Evolutionary conservation across 306 rosid genomes (phyloP).

Genomic region (Quercus mongolica): DNA sequence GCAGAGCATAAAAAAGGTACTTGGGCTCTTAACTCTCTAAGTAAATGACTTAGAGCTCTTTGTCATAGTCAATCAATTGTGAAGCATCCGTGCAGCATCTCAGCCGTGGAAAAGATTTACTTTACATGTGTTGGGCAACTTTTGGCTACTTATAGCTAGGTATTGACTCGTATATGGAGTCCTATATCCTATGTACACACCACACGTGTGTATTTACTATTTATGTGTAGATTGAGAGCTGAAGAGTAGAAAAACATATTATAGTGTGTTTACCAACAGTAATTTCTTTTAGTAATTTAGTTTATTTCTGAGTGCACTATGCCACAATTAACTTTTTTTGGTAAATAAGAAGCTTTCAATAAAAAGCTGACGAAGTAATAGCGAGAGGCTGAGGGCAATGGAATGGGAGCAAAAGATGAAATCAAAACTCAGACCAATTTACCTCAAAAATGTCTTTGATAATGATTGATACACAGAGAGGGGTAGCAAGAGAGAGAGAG

Average conservation of each 20-base stretch:
- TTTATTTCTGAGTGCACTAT: no score
- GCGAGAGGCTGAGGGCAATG: neutral
- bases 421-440: neutral
- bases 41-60: conserved; percentile 12
- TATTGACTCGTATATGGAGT: conserved; percentile 22
- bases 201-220: conserved; percentile 34
- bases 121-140: conserved; percentile 24
- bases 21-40: conserved; percentile 3
- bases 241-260: neutral
- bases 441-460: conserved; percentile 1
- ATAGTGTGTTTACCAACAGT: no score
- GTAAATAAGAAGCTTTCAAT: no score
- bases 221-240: neutral
- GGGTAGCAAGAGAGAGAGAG: conserved; percentile 1
- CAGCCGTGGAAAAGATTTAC: conserved; percentile 33
- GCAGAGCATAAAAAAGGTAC: conserved; percentile 21
- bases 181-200: neutral
- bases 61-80: conserved; percentile 46
- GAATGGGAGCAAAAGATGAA: neutral
- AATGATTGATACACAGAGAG: neutral
- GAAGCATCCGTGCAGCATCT: conserved; percentile 40
- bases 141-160: conserved; percentile 15
- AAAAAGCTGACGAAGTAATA: neutral
- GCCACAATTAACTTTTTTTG: no score
- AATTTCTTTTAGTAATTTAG: no score